phyloP scores from a whole-genome alignment of 768 basidiomycete genomes.

The Boletus vinaceobasis region DNA sequence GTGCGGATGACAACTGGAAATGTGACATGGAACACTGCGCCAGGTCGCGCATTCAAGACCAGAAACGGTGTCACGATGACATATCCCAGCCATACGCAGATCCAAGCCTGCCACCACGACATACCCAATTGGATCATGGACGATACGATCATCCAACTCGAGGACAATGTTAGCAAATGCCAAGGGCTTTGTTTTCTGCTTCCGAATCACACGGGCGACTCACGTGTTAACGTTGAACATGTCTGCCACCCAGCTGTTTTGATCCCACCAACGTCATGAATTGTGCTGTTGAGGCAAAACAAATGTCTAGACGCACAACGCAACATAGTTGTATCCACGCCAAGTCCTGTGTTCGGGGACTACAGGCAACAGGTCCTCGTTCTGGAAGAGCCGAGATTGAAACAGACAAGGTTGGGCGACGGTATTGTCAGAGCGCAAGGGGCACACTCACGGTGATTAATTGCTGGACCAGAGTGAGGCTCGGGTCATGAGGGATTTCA shows the following conservation, averaged over 20 bases:
- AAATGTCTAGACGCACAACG: constrained; percentile 45
- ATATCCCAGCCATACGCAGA: constrained; percentile 70
- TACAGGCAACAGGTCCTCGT: constrained; percentile 72
- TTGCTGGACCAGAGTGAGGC: constrained; percentile 50
- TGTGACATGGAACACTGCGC: constrained; percentile 72
- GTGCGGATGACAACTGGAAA: constrained; percentile 73
- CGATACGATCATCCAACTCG: constrained; percentile 73
- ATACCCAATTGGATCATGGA: constrained; percentile 71
- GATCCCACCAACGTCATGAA: constrained; percentile 1
- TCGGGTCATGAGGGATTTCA: constrained; percentile 54
- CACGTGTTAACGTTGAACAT: constrained; percentile 77
- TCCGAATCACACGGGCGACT: constrained; percentile 23
- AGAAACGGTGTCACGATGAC: constrained; percentile 65
- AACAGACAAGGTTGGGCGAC: constrained; percentile 2
- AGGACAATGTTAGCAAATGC: constrained; percentile 1
- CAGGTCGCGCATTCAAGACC: constrained; percentile 72
- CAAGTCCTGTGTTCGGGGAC: constrained; percentile 61
- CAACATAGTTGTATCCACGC: constrained; percentile 61
- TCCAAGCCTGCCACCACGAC: constrained; percentile 85
- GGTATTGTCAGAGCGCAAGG: constrained; percentile 1
- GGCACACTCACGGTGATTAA: constrained; percentile 50
- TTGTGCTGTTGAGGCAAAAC: neutral
- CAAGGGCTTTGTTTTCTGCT: neutral
- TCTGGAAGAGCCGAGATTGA: constrained; percentile 39
- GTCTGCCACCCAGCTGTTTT: constrained; percentile 71